Conservation (phyloP, 192 early-diverging fungal genomes). For the Anaeromyces robustus region DNA sequence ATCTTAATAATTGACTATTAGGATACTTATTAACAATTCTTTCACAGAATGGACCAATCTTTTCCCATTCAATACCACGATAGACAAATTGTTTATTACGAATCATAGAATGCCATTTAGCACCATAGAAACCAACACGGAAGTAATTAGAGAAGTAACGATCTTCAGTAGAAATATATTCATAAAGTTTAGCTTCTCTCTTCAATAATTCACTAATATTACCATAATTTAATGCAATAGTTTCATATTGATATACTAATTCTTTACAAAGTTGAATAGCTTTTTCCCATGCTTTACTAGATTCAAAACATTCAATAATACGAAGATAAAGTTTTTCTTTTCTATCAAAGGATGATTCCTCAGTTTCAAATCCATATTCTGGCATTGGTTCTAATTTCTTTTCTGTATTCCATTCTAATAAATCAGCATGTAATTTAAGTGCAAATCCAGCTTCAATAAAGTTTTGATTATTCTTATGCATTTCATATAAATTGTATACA, state of each 20-base stretch:
- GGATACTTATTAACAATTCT: slow-evolving; percentile 49
- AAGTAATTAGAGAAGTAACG: slow-evolving; percentile 44
- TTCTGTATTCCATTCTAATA: slow-evolving; percentile 44
- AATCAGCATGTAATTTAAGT: slow-evolving; percentile 46
- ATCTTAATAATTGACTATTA: slow-evolving; percentile 27
- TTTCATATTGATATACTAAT: slow-evolving; percentile 38
- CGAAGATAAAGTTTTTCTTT: slow-evolving; percentile 45
- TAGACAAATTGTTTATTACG: slow-evolving; percentile 55
- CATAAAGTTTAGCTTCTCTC: slow-evolving; percentile 32
- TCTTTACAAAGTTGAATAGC: slow-evolving; percentile 50
- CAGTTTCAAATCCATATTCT: slow-evolving; percentile 26
- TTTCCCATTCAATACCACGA: slow-evolving; percentile 58
- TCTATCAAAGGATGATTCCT: slow-evolving; percentile 33
- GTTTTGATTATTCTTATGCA: slow-evolving; percentile 35
- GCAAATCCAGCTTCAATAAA: slow-evolving; percentile 50
- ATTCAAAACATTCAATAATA: slow-evolving; percentile 43
- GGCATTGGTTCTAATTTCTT: slow-evolving; percentile 23
- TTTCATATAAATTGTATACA: slow-evolving; percentile 37
- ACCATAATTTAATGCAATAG: slow-evolving; percentile 26
- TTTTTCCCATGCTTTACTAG: slow-evolving; percentile 52
- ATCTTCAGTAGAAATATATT: slow-evolving; percentile 28
- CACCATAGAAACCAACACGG: slow-evolving; percentile 58
- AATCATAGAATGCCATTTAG: slow-evolving; percentile 28
- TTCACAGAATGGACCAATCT: slow-evolving; percentile 51
- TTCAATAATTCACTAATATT: slow-evolving; percentile 32